Conservation (phyloP, 495 filamentous ascomycete species). For the Hyaloscypha bicolor region DNA sequence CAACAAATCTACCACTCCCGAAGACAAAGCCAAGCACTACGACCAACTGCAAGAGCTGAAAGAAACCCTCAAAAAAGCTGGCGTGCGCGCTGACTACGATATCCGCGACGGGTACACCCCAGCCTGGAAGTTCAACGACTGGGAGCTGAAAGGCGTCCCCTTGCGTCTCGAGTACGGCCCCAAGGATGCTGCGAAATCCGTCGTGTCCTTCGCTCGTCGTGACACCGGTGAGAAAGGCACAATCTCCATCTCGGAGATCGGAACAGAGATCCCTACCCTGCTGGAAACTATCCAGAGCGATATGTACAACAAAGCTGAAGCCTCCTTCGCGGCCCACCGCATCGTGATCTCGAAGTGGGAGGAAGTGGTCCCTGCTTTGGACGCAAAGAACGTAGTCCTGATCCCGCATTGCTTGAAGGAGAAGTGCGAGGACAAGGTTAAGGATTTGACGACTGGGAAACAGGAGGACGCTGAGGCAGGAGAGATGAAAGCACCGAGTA, state of each 20-base stretch:
- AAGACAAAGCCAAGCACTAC: slow-evolving; percentile 72
- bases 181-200: slow-evolving; percentile 81
- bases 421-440: slow-evolving; percentile 91
- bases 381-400: slow-evolving; percentile 86
- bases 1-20: slow-evolving; percentile 78
- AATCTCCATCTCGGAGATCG: slow-evolving; percentile 71
- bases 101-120: slow-evolving; percentile 85
- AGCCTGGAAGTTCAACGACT: slow-evolving; percentile 97
- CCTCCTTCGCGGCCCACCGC: slow-evolving; percentile 74
- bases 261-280: slow-evolving; percentile 69
- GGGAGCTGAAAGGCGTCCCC: slow-evolving; percentile 92
- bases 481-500: slow-evolving; percentile 80
- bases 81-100: slow-evolving; percentile 74
- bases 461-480: slow-evolving; percentile 67
- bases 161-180: slow-evolving; percentile 94
- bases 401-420: slow-evolving; percentile 82
- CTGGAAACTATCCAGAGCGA: slow-evolving; percentile 88
- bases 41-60: slow-evolving; percentile 70
- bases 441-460: slow-evolving; percentile 79
- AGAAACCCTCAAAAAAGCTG: slow-evolving; percentile 61
- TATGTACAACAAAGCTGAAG: slow-evolving; percentile 81
- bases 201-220: slow-evolving; percentile 82
- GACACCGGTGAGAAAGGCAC: slow-evolving; percentile 82
- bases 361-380: slow-evolving; percentile 82
- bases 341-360: slow-evolving; percentile 84